Evolutionary conservation across 805 yeast genomes (phyloP).

Genomic region (Scheffersomyces ergatensis): DNA sequence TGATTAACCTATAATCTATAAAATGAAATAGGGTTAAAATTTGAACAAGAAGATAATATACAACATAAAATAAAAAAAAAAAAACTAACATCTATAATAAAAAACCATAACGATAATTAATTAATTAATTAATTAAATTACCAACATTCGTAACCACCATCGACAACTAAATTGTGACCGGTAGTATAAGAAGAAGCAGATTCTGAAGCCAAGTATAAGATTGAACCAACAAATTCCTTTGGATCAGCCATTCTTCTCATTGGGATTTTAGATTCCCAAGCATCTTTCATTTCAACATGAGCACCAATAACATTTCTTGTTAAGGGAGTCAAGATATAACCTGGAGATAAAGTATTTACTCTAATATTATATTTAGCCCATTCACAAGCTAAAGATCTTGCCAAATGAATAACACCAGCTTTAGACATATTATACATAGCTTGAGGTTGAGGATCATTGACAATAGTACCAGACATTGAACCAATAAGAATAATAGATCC

Average conservation of each 20-base stretch:
- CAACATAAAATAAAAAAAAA: no score
- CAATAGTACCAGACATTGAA: constrained; percentile 78
- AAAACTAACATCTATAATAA: no score
- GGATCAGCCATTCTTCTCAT: constrained; percentile 85
- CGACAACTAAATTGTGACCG: constrained; percentile 79
- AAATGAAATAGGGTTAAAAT: no score
- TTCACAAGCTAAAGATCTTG: constrained; percentile 71
- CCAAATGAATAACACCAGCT: constrained; percentile 83
- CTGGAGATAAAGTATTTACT: constrained; percentile 77
- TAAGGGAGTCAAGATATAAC: constrained; percentile 76
- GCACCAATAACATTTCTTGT: constrained; percentile 69
- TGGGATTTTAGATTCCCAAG: constrained; percentile 73
- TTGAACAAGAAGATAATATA: no score
- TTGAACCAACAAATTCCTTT: constrained; percentile 74
- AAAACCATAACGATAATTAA: no score
- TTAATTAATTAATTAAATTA: constrained; percentile 20
- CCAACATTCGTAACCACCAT: constrained; percentile 88
- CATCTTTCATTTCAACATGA: constrained; percentile 58
- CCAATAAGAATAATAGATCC: constrained; percentile 70
- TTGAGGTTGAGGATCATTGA: constrained; percentile 78
- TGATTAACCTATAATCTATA: no score
- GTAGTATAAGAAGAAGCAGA: constrained; percentile 77
- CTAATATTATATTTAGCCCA: constrained; percentile 78
- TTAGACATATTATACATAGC: constrained; percentile 81
- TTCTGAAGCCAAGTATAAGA: constrained; percentile 69